A percentile compares a stretch with the other conserved stretches of the same genome.
These are phyloP conservation scores for Diaporthe velutina DNA, from an alignment of 2,329 filamentous ascomycete genomes.

Conservation along the genomic window DNA sequence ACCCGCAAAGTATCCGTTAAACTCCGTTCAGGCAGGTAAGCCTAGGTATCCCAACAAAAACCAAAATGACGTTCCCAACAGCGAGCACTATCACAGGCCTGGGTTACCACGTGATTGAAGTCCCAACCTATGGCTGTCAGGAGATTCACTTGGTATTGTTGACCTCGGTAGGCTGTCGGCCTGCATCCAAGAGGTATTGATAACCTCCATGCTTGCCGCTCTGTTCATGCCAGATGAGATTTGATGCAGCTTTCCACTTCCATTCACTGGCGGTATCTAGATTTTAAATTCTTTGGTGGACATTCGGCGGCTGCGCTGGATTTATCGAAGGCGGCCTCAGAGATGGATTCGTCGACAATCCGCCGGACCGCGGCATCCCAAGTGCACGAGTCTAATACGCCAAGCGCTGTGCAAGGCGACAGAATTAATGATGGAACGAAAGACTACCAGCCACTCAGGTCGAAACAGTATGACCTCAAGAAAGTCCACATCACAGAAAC, in stretches of 20 bases:
- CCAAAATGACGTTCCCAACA: constrained; percentile 11
- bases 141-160: constrained; percentile 21
- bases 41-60: constrained; percentile 25
- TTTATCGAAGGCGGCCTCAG: background rate
- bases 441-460: constrained; percentile 66
- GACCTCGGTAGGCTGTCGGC: background rate
- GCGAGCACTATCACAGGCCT: background rate
- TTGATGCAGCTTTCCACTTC: background rate
- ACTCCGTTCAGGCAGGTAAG: background rate
- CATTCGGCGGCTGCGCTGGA: background rate
- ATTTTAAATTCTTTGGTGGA: no score
- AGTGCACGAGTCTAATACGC: background rate
- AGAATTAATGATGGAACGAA: constrained; percentile 62
- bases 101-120: background rate
- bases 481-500: constrained; percentile 90
- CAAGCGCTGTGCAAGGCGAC: background rate
- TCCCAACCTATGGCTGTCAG: constrained; percentile 26
- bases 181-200: background rate
- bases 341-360: constrained; percentile 1
- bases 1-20: constrained; percentile 1
- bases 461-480: constrained; percentile 61
- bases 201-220: background rate
- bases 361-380: background rate
- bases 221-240: no score
- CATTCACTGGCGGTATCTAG: no score